These are phyloP conservation scores for Colletotrichum sp. DNA, from an alignment of 2,329 filamentous ascomycete genomes.

Conservation along the genomic window DNA sequence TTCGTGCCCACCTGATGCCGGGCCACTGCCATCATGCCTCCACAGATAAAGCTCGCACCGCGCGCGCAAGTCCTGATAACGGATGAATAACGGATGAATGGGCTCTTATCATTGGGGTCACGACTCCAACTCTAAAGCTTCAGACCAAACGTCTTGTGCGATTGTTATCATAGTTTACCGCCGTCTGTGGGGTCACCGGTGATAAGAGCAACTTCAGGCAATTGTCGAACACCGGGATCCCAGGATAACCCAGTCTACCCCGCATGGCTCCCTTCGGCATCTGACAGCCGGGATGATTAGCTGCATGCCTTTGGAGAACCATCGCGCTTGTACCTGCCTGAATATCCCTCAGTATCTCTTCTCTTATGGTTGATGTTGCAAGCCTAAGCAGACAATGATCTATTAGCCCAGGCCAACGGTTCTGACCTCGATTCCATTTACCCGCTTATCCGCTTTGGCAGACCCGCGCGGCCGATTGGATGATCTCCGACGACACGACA, in stretches of 20 bases:
- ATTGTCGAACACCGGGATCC: neutral
- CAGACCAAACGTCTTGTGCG: neutral
- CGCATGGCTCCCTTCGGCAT: neutral
- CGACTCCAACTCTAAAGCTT: neutral
- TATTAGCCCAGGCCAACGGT: neutral
- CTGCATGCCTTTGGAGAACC: neutral
- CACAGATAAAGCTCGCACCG: neutral
- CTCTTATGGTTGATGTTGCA: neutral
- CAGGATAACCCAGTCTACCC: conserved; percentile 6
- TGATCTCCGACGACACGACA: neutral
- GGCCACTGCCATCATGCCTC: neutral
- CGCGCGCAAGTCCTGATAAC: neutral
- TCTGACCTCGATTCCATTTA: neutral
- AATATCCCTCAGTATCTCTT: neutral
- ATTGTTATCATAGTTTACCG: neutral
- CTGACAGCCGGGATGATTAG: neutral
- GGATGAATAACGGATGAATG: neutral
- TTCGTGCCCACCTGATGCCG: neutral
- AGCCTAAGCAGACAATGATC: neutral
- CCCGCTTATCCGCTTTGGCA: neutral
- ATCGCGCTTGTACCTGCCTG: conserved; percentile 9
- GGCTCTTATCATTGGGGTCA: conserved; percentile 11
- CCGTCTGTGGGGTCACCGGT: neutral
- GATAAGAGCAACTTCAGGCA: neutral
- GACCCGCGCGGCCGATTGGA: neutral